These are phyloP conservation scores for Aurantiochytrium sp. DNA, from an alignment of 108 stramenopile species.

Conservation along the genomic window DNA sequence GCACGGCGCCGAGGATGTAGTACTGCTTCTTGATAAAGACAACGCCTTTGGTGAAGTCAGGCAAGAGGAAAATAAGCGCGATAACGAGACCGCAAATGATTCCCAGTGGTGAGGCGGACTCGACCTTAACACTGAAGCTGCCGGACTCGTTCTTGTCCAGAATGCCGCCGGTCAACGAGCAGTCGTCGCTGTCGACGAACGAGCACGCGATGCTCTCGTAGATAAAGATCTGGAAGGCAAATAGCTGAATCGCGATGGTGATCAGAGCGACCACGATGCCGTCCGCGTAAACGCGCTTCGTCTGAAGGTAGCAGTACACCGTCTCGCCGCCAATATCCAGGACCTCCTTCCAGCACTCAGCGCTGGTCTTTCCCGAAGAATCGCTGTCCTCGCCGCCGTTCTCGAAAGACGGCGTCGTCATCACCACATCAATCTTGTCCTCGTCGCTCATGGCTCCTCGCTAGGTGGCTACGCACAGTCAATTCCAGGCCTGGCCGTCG, in stretches of 20 bases:
- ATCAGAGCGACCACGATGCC: not conserved
- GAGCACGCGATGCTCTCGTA: not conserved
- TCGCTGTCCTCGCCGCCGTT: too few relatives aligned
- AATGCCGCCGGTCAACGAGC: not conserved
- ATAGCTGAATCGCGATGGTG: not conserved
- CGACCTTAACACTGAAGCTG: not conserved
- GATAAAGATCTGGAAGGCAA: not conserved
- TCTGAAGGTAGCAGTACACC: not conserved
- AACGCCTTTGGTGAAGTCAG: not conserved
- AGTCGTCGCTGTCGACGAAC: not conserved
- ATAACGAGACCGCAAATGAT: not conserved
- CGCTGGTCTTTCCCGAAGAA: not conserved
- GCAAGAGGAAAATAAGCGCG: constrained; percentile 7
- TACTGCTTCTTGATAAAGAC: not conserved
- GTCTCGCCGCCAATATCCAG: constrained; percentile 17
- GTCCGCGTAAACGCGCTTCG: not conserved
- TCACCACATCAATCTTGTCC: too few relatives aligned
- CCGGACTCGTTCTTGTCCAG: not conserved
- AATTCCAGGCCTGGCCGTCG: too few relatives aligned
- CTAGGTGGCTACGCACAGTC: too few relatives aligned
- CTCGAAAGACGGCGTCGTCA: too few relatives aligned
- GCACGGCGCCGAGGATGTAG: not conserved
- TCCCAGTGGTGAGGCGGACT: not conserved
- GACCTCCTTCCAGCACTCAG: constrained; percentile 2
- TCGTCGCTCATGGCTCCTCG: too few relatives aligned